Conservation (phyloP, 2,329 filamentous ascomycete species). For the Lecanicillium sp. region DNA sequence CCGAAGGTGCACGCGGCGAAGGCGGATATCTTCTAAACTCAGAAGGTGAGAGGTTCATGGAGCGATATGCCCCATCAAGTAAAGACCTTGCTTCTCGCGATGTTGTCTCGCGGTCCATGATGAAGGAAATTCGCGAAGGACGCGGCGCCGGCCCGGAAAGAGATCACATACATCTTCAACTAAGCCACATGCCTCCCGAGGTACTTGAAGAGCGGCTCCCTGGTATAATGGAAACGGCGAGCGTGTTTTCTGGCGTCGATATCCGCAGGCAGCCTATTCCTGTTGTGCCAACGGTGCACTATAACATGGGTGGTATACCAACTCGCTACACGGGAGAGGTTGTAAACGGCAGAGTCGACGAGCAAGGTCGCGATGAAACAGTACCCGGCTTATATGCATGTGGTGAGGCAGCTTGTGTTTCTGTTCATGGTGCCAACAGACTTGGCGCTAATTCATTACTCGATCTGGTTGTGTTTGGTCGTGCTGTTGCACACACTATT, state of each 20-base stretch:
- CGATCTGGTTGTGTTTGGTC: constrained; percentile 93
- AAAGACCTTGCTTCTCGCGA: constrained; percentile 96
- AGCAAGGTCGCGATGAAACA: constrained; percentile 78
- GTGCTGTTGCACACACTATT: constrained; percentile 93
- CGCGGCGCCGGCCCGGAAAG: constrained; percentile 94
- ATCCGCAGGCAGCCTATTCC: constrained; percentile 95
- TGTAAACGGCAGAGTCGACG: constrained; percentile 63
- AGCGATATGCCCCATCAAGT: constrained; percentile 92
- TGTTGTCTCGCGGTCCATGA: constrained; percentile 96
- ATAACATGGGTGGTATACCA: constrained; percentile 99
- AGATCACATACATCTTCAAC: constrained; percentile 96
- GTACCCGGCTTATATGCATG: constrained; percentile 93
- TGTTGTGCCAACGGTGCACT: constrained; percentile 92
- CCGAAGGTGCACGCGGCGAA: constrained; percentile 94
- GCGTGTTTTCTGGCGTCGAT: constrained; percentile 93
- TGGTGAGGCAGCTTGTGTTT: constrained; percentile 94
- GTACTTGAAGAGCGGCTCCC: constrained; percentile 92
- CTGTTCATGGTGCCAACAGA: constrained; percentile 95
- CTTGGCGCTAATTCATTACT: constrained; percentile 96
- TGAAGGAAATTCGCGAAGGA: constrained; percentile 93
- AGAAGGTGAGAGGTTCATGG: constrained; percentile 98
- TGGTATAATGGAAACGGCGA: constrained; percentile 95
- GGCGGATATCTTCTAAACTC: constrained; percentile 96
- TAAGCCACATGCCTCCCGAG: constrained; percentile 87
- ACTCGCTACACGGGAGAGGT: constrained; percentile 97